Percentiles rank a stretch among this genome's conserved stretches.
phyloP scores from a whole-genome alignment of 805 yeast genomes.

The Candida corydali region DNA sequence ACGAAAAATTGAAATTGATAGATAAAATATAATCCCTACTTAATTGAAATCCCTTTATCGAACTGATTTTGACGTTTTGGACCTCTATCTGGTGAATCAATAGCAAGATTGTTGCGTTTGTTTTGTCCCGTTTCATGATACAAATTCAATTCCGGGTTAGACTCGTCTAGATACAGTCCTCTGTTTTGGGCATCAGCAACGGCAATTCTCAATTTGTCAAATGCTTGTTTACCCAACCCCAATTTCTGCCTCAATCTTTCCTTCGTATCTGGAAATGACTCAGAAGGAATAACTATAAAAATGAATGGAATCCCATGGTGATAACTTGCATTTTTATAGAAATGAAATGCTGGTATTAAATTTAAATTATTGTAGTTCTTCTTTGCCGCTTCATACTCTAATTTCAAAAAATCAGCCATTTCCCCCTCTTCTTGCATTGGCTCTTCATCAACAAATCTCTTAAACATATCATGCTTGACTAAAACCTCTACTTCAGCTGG shows the following conservation, averaged over 20 bases:
- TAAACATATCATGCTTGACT: conserved; percentile 31
- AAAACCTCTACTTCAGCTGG: conserved; percentile 41
- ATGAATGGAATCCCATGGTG: conserved; percentile 85
- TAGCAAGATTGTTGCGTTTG: conserved; percentile 48
- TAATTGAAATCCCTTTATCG: conserved; percentile 42
- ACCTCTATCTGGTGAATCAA: conserved; percentile 85
- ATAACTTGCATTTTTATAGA: conserved; percentile 59
- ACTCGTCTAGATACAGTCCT: conserved; percentile 42
- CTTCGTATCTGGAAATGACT: conserved; percentile 57
- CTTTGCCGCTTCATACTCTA: conserved; percentile 22
- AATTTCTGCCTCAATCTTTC: conserved; percentile 62
- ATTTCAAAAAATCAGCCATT: conserved; percentile 19
- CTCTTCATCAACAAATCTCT: conserved; percentile 16
- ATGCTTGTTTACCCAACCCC: conserved; percentile 77
- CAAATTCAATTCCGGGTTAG: conserved; percentile 45
- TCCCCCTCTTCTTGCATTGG: neutral
- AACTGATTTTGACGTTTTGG: conserved; percentile 36
- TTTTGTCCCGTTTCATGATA: conserved; percentile 44
- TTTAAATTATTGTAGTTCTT: conserved; percentile 26
- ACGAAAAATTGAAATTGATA: conserved; percentile 1
- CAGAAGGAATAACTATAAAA: conserved; percentile 67
- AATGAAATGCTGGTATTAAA: conserved; percentile 70
- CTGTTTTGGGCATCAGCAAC: conserved; percentile 41
- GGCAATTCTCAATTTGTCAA: conserved; percentile 69
- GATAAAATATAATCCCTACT: neutral